These are phyloP conservation scores for Coniochaeta prunicola DNA, from an alignment of 2,329 filamentous ascomycete species.

Conservation along the genomic window DNA sequence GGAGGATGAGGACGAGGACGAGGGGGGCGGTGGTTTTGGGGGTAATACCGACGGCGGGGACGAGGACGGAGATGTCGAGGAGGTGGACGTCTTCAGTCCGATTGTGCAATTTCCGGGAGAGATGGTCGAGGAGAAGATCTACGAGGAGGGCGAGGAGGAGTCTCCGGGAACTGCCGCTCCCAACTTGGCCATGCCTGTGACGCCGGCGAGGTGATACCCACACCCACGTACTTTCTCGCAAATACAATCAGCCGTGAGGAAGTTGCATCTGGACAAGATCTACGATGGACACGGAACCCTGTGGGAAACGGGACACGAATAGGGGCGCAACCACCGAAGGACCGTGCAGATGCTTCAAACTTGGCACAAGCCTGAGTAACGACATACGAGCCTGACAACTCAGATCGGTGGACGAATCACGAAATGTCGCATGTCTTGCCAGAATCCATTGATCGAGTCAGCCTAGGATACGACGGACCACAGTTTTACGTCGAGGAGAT, in stretches of 20 bases:
- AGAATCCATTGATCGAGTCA: neutral
- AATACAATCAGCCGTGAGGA: neutral
- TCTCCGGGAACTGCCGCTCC: neutral
- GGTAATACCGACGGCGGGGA: conserved; percentile 16
- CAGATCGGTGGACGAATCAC: neutral
- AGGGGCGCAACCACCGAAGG: neutral
- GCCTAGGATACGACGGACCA: neutral
- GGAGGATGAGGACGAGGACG: conserved; percentile 47
- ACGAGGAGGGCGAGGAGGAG: conserved; percentile 7
- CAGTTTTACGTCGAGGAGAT: neutral
- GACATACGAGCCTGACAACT: neutral
- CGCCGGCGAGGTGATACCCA: neutral
- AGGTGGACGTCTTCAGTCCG: conserved; percentile 11
- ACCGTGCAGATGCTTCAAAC: neutral
- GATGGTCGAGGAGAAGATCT: conserved; percentile 10
- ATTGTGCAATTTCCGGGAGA: conserved; percentile 10
- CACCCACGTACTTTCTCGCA: neutral
- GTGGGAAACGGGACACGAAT: neutral
- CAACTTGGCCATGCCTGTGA: neutral
- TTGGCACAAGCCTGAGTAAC: neutral
- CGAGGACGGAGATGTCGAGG: conserved; percentile 44
- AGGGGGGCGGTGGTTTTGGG: conserved; percentile 14
- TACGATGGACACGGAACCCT: neutral
- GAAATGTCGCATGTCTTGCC: neutral
- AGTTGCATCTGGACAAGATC: neutral